These are phyloP conservation scores for Carnegiea gigantea DNA, from an alignment of 179 eudicot genomes.

Conservation along the genomic window DNA sequence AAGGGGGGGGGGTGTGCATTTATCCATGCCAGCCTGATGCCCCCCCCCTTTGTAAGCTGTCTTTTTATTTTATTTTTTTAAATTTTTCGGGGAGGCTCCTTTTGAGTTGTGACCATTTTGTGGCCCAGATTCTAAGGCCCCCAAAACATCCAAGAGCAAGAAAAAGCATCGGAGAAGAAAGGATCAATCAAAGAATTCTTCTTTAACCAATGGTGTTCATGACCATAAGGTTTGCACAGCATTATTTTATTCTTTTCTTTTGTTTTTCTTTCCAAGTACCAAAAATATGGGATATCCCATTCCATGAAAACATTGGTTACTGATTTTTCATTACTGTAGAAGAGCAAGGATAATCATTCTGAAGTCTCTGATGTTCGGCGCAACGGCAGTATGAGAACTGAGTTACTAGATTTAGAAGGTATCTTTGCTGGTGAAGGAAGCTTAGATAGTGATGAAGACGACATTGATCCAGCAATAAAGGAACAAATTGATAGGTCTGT, in stretches of 20 bases:
- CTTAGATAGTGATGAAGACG: constrained; percentile 68
- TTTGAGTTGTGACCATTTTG: constrained; percentile 17
- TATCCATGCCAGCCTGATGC: background rate
- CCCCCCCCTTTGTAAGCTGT: background rate
- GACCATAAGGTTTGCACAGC: constrained; percentile 41
- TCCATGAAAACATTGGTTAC: background rate
- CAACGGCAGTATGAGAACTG: constrained; percentile 34
- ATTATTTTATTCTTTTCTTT: background rate
- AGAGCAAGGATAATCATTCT: constrained; percentile 41
- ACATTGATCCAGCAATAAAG: constrained; percentile 72
- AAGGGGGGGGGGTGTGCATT: no score
- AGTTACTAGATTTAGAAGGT: constrained; percentile 43
- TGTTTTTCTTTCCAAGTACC: background rate
- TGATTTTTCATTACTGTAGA: constrained; percentile 42
- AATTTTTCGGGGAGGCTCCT: background rate
- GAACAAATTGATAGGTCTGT: constrained; percentile 81
- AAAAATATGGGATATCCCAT: background rate
- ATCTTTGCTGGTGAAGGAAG: constrained; percentile 47
- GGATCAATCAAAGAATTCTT: constrained; percentile 56
- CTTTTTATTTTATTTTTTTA: background rate
- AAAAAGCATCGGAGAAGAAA: constrained; percentile 75
- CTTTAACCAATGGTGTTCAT: constrained; percentile 35
- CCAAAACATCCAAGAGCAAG: constrained; percentile 57
- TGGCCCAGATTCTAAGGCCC: constrained; percentile 56
- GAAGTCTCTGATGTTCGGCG: constrained; percentile 30